Base-by-base conservation (phyloP, 352 stramenopile species). In the Globisporangium lucens region DNA sequence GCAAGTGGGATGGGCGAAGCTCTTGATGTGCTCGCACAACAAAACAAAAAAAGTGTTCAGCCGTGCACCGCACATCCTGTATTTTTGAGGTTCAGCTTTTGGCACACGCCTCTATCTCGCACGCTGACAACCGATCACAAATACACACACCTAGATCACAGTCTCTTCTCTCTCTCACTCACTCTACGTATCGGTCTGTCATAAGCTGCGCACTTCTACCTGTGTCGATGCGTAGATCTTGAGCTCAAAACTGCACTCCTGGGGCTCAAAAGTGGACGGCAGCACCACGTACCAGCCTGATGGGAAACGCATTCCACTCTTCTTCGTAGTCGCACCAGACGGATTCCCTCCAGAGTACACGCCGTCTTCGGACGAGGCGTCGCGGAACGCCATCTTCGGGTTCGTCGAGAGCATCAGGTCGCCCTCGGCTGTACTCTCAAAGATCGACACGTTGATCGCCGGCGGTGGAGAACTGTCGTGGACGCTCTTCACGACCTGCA, bases 361-460 rank as follows among this genome's bases (percentile, higher is more conserved):
- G 3, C 87, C 85, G 0, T 75, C 55, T 10, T 80, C 75, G 1
- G 87, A 95, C 0, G 85, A 85, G 20, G 80, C 77, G 15, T 72
- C 75, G 3, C 73, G 75, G 67, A 85, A 85, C 4, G 83, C 81
- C 30, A 71, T 60, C 69, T 82, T 86, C 0, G 83, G 80, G 53
- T 80, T 90, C 7, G 80, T 89, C 59, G 83, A 89, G 1, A 91
- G 74, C 61, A 87, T 57, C 59, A 95, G 46, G 29, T 80, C 63
- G 2, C 87, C 82, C 43, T 87, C 69, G 0, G 79, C 73, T 0
- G 77, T 85, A 66, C 84, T 91, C 52, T 74, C 71, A 63, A 89
- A 95, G 35, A 94, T 71, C 13, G 83, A 89, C 41, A 94, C 76
- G 59, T 94, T 95, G 63, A 90, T 80, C 35, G 80, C 89, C 24